These are phyloP conservation scores for Trichoderma harzianum DNA, from an alignment of 2,329 filamentous ascomycete genomes.

Conservation along the genomic window DNA sequence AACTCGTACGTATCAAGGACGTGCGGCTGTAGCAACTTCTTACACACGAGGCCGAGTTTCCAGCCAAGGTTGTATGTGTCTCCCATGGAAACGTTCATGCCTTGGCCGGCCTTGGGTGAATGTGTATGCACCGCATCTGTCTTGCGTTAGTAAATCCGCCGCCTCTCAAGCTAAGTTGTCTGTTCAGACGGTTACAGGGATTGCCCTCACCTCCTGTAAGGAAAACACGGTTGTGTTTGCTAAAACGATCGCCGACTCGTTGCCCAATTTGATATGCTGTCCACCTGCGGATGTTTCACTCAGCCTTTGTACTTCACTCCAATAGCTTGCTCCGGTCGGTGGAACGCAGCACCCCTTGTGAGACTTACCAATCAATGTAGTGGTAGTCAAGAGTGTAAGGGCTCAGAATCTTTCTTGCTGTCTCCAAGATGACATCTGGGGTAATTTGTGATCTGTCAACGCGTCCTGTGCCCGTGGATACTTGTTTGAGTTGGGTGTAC, in stretches of 20 bases:
- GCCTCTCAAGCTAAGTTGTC: too few relatives aligned
- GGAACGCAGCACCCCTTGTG: neutral
- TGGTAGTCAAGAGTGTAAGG: slow-evolving; percentile 65
- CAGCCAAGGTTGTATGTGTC: slow-evolving; percentile 55
- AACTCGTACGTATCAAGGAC: slow-evolving; percentile 49
- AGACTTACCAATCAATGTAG: slow-evolving; percentile 59
- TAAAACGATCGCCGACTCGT: slow-evolving; percentile 57
- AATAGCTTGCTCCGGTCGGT: neutral
- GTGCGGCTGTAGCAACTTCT: slow-evolving; percentile 39
- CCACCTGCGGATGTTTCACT: slow-evolving; percentile 22
- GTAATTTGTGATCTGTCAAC: slow-evolving; percentile 62
- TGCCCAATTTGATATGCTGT: slow-evolving; percentile 60
- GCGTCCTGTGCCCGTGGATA: slow-evolving; percentile 42
- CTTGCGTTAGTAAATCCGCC: neutral
- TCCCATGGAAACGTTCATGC: slow-evolving; percentile 71
- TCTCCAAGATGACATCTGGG: slow-evolving; percentile 58
- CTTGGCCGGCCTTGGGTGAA: slow-evolving; percentile 63
- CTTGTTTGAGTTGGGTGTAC: slow-evolving; percentile 60
- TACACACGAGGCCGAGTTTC: slow-evolving; percentile 49
- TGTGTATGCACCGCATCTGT: slow-evolving; percentile 53
- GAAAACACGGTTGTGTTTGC: slow-evolving; percentile 58
- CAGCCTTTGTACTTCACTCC: neutral
- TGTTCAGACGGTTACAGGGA: slow-evolving; percentile 41
- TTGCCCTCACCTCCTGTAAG: slow-evolving; percentile 56
- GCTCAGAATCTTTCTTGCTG: slow-evolving; percentile 61